A percentile compares a stretch with the other conserved stretches of the same genome.
Evolutionary conservation across 1,284 basidiomycete species (phyloP).

Genomic region (Microbotryomycetes sp.): DNA sequence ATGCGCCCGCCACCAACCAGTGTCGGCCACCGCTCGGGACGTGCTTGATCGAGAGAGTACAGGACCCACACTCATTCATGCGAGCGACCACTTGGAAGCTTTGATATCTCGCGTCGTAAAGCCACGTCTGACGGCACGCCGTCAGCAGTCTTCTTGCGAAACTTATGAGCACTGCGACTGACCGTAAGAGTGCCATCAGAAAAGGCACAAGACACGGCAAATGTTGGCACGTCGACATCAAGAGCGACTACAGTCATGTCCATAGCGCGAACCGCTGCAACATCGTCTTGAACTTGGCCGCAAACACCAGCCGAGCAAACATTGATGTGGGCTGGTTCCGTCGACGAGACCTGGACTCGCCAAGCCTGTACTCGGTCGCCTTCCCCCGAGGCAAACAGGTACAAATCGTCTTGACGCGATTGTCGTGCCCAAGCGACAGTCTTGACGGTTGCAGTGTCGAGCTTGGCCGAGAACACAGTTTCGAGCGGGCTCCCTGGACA

Average conservation of each 20-base stretch:
- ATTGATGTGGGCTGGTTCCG: not conserved
- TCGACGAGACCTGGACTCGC: not conserved
- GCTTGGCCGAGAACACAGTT: no score
- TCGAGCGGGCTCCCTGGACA: no score
- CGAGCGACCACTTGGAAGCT: not conserved
- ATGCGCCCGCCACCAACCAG: no score
- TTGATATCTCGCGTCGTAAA: not conserved
- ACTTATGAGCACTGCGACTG: not conserved
- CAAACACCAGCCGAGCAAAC: not conserved
- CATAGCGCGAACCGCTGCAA: not conserved
- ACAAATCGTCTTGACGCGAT: not conserved
- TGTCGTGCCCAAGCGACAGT: no score
- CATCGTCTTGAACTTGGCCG: not conserved
- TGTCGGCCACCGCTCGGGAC: no score
- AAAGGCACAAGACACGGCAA: not conserved
- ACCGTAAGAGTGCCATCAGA: not conserved
- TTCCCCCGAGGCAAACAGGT: not conserved
- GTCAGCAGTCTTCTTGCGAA: not conserved
- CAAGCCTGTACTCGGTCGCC: not conserved
- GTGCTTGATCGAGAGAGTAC: not conserved
- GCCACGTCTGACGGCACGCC: not conserved
- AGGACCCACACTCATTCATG: not conserved
- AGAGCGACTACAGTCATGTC: not conserved
- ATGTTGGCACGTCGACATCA: not conserved
- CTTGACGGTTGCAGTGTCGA: no score